These are phyloP conservation scores for Gossypium davidsonii DNA, from an alignment of 441 rosid genomes.

Conservation along the genomic window DNA sequence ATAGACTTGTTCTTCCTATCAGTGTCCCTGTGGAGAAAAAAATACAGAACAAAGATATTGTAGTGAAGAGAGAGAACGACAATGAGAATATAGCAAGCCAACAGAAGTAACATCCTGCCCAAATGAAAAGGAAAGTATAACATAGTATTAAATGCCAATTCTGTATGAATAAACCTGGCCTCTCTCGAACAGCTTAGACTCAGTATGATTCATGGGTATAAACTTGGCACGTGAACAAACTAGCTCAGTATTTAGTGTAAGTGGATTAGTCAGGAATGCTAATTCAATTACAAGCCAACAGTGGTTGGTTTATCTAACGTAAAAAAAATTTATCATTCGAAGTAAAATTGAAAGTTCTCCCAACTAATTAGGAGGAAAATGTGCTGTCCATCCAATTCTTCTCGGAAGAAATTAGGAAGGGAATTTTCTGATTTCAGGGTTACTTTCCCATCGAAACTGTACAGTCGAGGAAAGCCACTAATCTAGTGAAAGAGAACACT, in stretches of 20 bases:
- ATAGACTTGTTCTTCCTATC: conserved; percentile 36
- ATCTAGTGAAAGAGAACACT: neutral
- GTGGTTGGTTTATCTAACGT: neutral
- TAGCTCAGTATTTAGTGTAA: neutral
- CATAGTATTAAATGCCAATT: neutral
- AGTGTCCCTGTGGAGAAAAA: conserved; percentile 27
- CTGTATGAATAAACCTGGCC: neutral
- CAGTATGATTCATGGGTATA: neutral
- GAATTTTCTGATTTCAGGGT: neutral
- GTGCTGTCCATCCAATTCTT: neutral
- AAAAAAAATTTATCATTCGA: neutral
- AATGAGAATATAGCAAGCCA: neutral
- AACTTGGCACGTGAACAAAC: neutral
- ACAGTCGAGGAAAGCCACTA: neutral
- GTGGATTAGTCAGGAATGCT: neutral
- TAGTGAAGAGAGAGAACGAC: neutral
- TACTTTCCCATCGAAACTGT: neutral
- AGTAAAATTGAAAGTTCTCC: neutral
- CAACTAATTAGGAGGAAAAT: neutral
- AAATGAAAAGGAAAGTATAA: neutral
- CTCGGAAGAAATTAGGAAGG: neutral
- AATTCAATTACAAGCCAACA: neutral
- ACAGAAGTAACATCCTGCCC: neutral
- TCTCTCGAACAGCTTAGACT: conserved; percentile 4
- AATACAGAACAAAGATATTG: conserved; percentile 8